Percentiles rank a stretch among this genome's conserved stretches.
Evolutionary conservation across 495 filamentous ascomycete genomes (phyloP).

Genomic region (Daldinia caldariorum): DNA sequence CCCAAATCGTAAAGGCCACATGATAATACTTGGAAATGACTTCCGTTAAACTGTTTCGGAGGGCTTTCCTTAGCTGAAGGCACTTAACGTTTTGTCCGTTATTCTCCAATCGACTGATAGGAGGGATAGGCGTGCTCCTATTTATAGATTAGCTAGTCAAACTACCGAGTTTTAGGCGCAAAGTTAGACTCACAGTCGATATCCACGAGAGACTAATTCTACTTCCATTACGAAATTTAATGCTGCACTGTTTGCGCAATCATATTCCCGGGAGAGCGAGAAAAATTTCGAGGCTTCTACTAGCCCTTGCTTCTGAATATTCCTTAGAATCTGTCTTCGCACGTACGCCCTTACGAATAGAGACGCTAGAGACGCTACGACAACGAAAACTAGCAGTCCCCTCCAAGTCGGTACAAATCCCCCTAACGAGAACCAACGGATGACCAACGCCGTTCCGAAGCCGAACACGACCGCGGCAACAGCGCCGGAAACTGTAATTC

Average conservation of each 20-base stretch:
- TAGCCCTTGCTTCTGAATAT: slow-evolving; percentile 79
- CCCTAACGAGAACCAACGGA: slow-evolving; percentile 71
- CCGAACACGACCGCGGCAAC: slow-evolving; percentile 63
- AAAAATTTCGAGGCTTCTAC: slow-evolving; percentile 78
- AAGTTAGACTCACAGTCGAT: slow-evolving; percentile 75
- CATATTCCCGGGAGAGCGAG: slow-evolving; percentile 80
- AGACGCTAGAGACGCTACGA: slow-evolving; percentile 65
- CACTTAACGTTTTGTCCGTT: slow-evolving; percentile 81
- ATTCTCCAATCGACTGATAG: slow-evolving; percentile 83
- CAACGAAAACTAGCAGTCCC: slow-evolving; percentile 67
- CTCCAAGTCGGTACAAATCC: slow-evolving; percentile 61
- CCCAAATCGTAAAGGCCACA: slow-evolving; percentile 71
- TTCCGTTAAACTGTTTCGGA: slow-evolving; percentile 73
- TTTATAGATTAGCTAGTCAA: slow-evolving; percentile 51
- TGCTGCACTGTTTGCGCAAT: slow-evolving; percentile 79
- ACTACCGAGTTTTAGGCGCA: neutral
- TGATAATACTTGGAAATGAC: slow-evolving; percentile 76
- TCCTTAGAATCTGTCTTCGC: slow-evolving; percentile 85
- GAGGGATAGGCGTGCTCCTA: slow-evolving; percentile 86
- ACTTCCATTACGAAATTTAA: slow-evolving; percentile 94
- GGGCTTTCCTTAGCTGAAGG: slow-evolving; percentile 74
- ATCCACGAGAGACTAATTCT: slow-evolving; percentile 92
- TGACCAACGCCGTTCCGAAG: slow-evolving; percentile 75
- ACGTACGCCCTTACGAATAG: slow-evolving; percentile 74
- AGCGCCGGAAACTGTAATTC: slow-evolving; percentile 54